phyloP scores from a whole-genome alignment of 208 protist genomes.

The Trypanosoma platydactyli region DNA sequence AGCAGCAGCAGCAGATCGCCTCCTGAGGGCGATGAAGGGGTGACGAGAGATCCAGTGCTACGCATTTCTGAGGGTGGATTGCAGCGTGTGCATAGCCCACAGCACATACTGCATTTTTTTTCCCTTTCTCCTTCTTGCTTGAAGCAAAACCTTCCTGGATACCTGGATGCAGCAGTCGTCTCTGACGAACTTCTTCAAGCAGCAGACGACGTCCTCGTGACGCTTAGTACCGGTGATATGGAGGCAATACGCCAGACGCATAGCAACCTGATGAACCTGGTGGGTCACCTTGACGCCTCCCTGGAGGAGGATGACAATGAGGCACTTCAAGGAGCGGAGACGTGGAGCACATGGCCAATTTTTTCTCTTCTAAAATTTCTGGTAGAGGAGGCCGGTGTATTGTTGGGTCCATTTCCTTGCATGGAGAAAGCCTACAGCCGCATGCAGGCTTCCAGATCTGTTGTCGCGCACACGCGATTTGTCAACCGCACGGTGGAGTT shows the following conservation, averaged over 20 bases:
- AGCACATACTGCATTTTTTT: constrained; percentile 58
- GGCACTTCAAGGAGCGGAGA: neutral
- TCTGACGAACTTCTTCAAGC: constrained; percentile 36
- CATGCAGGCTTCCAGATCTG: constrained; percentile 27
- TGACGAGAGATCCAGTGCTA: neutral
- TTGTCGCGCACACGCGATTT: constrained; percentile 55
- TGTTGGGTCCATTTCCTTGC: constrained; percentile 61
- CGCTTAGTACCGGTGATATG: constrained; percentile 45
- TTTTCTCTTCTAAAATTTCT: constrained; percentile 66
- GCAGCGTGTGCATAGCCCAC: constrained; percentile 35
- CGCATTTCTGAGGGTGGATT: neutral
- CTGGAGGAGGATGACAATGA: constrained; percentile 32
- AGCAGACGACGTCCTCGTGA: constrained; percentile 52
- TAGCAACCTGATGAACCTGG: constrained; percentile 46
- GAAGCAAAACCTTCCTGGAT: constrained; percentile 33
- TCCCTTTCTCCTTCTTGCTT: constrained; percentile 4
- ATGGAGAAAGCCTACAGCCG: constrained; percentile 36
- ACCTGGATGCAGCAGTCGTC: constrained; percentile 58
- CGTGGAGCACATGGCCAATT: constrained; percentile 65
- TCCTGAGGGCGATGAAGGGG: neutral
- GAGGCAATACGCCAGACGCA: constrained; percentile 50
- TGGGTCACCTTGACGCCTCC: constrained; percentile 49
- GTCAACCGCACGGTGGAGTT: constrained; percentile 42
- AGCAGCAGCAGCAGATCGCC: neutral
- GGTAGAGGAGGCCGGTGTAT: constrained; percentile 62